Conservation (phyloP, 192 early-diverging fungal genomes). For the Allomyces macrogynus region DNA sequence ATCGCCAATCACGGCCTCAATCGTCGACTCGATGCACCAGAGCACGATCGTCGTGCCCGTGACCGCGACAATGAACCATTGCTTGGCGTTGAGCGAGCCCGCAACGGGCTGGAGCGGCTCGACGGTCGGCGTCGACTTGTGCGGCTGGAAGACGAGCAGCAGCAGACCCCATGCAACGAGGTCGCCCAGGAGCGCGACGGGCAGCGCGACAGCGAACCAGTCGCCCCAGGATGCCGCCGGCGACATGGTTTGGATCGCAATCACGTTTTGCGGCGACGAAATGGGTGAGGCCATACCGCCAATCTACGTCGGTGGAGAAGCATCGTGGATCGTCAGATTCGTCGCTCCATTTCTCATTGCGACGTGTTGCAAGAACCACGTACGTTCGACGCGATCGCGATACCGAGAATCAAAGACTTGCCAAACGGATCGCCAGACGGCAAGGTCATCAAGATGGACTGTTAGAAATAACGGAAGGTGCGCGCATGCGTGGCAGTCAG, state of each 20-base stretch:
- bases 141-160: conserved; percentile 57
- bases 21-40: conserved; percentile 67
- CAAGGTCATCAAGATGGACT: neutral
- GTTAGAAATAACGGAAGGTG: neutral
- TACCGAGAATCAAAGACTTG: conserved; percentile 79
- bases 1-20: conserved; percentile 64
- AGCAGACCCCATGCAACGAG: conserved; percentile 65
- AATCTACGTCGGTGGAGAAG: neutral
- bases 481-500: neutral
- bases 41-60: conserved; percentile 58
- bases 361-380: too few relatives aligned
- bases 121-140: conserved; percentile 33
- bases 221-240: conserved; percentile 73
- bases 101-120: conserved; percentile 24
- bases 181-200: conserved; percentile 60
- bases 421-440: conserved; percentile 41
- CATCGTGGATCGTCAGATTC: too few relatives aligned
- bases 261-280: conserved; percentile 90
- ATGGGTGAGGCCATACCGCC: conserved; percentile 98
- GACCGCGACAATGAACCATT: conserved; percentile 57
- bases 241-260: conserved; percentile 80
- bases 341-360: too few relatives aligned
- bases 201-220: conserved; percentile 76
- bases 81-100: conserved; percentile 20
- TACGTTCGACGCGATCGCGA: conserved; percentile 86